These are phyloP conservation scores for Gossypium bickii DNA, from an alignment of 345 rosid species.

Conservation along the genomic window DNA sequence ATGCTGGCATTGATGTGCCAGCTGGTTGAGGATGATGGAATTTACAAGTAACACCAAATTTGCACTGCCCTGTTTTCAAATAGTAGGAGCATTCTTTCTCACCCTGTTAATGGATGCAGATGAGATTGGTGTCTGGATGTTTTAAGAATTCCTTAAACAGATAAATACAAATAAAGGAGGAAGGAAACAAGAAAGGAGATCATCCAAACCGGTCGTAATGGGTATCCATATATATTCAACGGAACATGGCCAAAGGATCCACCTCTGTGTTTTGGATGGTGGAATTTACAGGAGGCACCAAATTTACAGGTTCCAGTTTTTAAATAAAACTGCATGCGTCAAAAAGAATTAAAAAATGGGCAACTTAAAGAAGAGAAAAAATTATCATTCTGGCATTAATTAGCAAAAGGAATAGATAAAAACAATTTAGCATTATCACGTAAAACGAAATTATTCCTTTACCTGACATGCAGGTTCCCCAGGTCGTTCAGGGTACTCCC, in stretches of 20 bases:
- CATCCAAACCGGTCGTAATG: slow-evolving; percentile 60
- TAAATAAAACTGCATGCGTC: slow-evolving; percentile 62
- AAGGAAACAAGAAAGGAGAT: slow-evolving; percentile 13
- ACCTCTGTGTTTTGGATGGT: slow-evolving; percentile 84
- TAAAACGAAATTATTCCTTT: neutral
- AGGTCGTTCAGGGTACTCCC: slow-evolving; percentile 79
- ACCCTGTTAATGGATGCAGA: slow-evolving; percentile 49
- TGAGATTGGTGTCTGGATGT: slow-evolving; percentile 9
- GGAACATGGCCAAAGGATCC: slow-evolving; percentile 61
- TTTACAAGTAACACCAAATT: slow-evolving; percentile 91
- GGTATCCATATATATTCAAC: slow-evolving; percentile 71
- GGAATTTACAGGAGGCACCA: slow-evolving; percentile 95
- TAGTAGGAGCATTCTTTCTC: slow-evolving; percentile 92
- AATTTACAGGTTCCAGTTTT: slow-evolving; percentile 89
- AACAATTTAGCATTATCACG: neutral
- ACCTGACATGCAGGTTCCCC: slow-evolving; percentile 93
- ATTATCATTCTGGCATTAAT: neutral
- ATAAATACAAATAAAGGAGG: neutral
- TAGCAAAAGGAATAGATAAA: neutral
- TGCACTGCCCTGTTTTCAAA: slow-evolving; percentile 93
- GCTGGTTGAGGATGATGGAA: slow-evolving; percentile 91
- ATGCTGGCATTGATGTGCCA: slow-evolving; percentile 46
- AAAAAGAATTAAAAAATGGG: neutral
- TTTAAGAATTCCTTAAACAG: neutral
- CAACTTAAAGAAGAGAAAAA: neutral